phyloP scores from a whole-genome alignment of 2,329 filamentous ascomycete genomes.

The Macrophomina tecta region DNA sequence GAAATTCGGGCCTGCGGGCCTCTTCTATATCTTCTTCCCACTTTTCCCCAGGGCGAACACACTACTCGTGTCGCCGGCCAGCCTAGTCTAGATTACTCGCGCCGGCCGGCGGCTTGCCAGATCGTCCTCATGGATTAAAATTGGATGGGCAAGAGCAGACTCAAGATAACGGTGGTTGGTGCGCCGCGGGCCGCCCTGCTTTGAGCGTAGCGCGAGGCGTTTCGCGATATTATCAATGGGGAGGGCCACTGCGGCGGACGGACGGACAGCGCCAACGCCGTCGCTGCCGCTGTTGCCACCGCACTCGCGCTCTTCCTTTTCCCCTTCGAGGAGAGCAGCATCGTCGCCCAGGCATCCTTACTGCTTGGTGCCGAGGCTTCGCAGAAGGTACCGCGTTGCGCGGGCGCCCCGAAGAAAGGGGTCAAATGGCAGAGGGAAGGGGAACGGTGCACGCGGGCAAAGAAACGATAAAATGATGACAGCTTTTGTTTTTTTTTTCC shows the following conservation, averaged over 20 bases:
- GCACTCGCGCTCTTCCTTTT: background rate
- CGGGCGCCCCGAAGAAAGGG: background rate
- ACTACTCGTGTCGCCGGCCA: background rate
- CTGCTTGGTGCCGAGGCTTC: background rate
- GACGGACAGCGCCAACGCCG: background rate
- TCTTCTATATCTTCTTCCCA: background rate
- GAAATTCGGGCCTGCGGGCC: background rate
- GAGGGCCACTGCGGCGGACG: background rate
- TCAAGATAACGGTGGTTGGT: constrained; percentile 13
- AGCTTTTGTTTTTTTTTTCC: too few relatives aligned
- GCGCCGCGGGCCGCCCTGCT: background rate
- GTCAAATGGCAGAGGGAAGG: too few relatives aligned
- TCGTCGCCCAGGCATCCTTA: background rate
- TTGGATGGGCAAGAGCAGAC: background rate
- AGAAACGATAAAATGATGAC: too few relatives aligned
- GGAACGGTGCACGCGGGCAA: too few relatives aligned
- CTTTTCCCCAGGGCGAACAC: background rate
- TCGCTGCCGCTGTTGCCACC: background rate
- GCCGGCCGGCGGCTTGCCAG: constrained; percentile 6
- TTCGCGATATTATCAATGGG: background rate
- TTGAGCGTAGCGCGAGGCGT: constrained; percentile 3
- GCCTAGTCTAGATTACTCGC: background rate
- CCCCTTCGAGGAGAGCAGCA: background rate
- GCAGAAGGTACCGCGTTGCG: background rate
- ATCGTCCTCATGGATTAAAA: constrained; percentile 24